Base-by-base conservation (phyloP, 1,139 yeast species). In the Kodamaea arcana region DNA sequence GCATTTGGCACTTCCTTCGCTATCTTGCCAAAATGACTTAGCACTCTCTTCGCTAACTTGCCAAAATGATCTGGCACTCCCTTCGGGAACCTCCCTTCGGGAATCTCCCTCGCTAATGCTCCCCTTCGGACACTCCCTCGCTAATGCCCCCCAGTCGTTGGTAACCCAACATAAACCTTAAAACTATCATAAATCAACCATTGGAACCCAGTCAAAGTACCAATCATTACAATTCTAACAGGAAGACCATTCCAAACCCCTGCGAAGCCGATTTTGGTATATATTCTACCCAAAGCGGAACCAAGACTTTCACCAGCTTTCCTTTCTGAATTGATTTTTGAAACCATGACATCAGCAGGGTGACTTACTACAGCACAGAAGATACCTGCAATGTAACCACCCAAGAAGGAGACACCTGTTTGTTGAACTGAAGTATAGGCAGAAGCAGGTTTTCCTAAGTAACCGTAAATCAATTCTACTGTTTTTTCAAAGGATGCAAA, bases 271-370 rank as follows among this genome's bases (percentile, higher is more conserved):
- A 90, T 88, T 52, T 77, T 74, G 35, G 65, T 60, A 60, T 88
- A 90, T 53, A 90, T 87, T 52, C 92, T 77, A 45, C 67, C 54
- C 36, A 83, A 69, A 13, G 94, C 94, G 32, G 68, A 65, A 28
- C 81, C 81, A 51, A 75, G 69, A 6, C 81, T 55, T 64, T 87
- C 95, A 37, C 74, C 74, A 21, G 83, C 68, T 48, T 70, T 65
- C 53, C 81, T 80, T 45, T 84, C 92, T 40, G 83, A 72, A 57
- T 85, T 88, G 52, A 90, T 77, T 73, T 88, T 85, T 36, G 95
- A 85, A 25, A 90, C 97, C 94, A 90, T 82, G 30, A 88, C 96
- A 63, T 90, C 97, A 27, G 97, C 97, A 29, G 97, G 97, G 62
- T 90, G 97, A 16, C 96, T 88, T 14, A 87, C 94, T 36, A 83